Percentiles rank a stretch among this genome's conserved stretches.
phyloP scores from a whole-genome alignment of 495 filamentous ascomycete species.

The Lichina pygmaea region DNA sequence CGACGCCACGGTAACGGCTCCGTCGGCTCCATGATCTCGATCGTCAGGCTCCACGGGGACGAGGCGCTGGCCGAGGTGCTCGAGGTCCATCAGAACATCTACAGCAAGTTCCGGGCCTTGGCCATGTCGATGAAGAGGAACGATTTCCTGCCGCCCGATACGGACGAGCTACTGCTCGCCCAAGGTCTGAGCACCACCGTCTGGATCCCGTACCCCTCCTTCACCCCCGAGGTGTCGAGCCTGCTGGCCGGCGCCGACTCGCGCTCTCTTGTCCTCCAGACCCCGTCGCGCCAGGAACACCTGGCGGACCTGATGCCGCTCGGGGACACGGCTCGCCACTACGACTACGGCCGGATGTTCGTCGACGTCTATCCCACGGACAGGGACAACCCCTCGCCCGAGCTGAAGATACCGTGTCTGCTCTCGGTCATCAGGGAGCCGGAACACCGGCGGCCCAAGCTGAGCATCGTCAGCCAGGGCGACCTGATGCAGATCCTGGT shows the following conservation, averaged over 20 bases:
- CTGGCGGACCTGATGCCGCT: conserved; percentile 44
- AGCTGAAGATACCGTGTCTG: conserved; percentile 36
- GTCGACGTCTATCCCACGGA: conserved; percentile 42
- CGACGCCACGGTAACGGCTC: conserved; percentile 19
- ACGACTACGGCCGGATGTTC: conserved; percentile 48
- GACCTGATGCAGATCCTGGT: conserved; percentile 49
- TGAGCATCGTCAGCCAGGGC: conserved; percentile 49
- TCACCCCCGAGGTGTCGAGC: conserved; percentile 36
- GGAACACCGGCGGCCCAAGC: conserved; percentile 33
- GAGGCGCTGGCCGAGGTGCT: conserved; percentile 19
- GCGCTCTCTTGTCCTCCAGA: conserved; percentile 18
- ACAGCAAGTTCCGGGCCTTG: conserved; percentile 39
- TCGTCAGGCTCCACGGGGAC: conserved; percentile 21
- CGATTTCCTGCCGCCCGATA: conserved; percentile 34
- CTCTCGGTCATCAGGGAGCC: conserved; percentile 46
- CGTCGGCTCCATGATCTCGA: conserved; percentile 17
- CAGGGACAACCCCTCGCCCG: conserved; percentile 26
- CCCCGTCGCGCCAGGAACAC: conserved; percentile 11
- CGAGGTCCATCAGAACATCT: conserved; percentile 23
- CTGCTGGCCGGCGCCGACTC: conserved; percentile 30
- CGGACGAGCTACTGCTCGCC: conserved; percentile 29
- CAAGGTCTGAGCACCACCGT: conserved; percentile 45
- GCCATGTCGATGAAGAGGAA: conserved; percentile 62
- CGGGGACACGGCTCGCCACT: conserved; percentile 37
- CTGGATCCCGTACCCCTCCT: conserved; percentile 44